Evolutionary conservation across 2,329 filamentous ascomycete species (phyloP).

Genomic region (Clonostachys solani): DNA sequence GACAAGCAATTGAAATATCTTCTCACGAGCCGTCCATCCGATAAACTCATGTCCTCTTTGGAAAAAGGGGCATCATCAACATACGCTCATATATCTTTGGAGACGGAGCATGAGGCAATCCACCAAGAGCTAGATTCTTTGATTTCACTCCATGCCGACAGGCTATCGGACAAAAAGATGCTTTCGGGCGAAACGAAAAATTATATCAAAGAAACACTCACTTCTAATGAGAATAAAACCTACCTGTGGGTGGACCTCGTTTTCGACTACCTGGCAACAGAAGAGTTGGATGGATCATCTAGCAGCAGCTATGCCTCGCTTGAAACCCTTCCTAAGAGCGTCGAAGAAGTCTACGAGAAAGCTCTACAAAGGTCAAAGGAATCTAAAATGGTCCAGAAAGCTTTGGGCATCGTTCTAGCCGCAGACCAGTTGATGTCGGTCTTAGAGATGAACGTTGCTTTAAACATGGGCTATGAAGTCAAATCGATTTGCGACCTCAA

Average conservation of each 20-base stretch:
- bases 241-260: slow-evolving; percentile 32
- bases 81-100: slow-evolving; percentile 23
- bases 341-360: slow-evolving; percentile 19
- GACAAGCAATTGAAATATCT: slow-evolving; percentile 20
- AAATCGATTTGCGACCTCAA: slow-evolving; percentile 10
- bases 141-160: slow-evolving; percentile 17
- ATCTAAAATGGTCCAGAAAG: slow-evolving; percentile 1
- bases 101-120: slow-evolving; percentile 25
- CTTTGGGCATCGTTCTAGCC: slow-evolving; percentile 16
- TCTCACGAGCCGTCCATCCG: slow-evolving; percentile 26
- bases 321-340: slow-evolving; percentile 13
- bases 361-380: slow-evolving; percentile 10
- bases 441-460: slow-evolving; percentile 18
- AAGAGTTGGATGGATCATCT: slow-evolving; percentile 11
- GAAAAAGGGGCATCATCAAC: slow-evolving; percentile 8
- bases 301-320: slow-evolving; percentile 10
- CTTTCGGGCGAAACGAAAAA: slow-evolving; percentile 5
- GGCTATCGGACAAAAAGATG: slow-evolving; percentile 2
- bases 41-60: slow-evolving; percentile 17
- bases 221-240: slow-evolving; percentile 17
- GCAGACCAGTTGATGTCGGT: slow-evolving; percentile 15
- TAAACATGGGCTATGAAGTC: slow-evolving; percentile 9
- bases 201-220: slow-evolving; percentile 10
- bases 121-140: slow-evolving; percentile 25
- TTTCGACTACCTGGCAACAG: slow-evolving; percentile 19